phyloP scores from a whole-genome alignment of 768 basidiomycete genomes.

The Crepidotus variabilis region DNA sequence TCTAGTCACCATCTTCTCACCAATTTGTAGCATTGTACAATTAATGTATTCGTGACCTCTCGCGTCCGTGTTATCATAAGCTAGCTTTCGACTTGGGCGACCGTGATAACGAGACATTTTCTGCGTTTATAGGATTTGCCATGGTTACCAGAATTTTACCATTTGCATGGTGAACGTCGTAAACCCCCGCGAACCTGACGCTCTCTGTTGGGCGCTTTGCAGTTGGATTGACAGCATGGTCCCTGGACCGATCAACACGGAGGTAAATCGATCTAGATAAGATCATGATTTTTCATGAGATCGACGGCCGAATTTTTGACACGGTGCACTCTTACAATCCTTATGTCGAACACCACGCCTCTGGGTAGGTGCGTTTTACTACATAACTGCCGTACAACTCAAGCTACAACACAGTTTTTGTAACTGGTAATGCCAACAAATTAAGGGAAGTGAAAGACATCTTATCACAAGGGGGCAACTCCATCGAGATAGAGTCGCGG shows the following conservation, averaged over 20 bases:
- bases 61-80: too few species aligned
- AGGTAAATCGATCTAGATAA: not conserved
- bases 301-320: not conserved
- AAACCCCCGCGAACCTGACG: not conserved
- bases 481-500: conserved; percentile 73
- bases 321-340: not conserved
- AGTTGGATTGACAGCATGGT: too few species aligned
- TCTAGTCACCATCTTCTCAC: too few species aligned
- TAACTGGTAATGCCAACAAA: conserved; percentile 94
- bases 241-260: not conserved
- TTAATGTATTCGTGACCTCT: too few species aligned
- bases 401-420: conserved; percentile 61
- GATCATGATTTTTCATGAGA: not conserved
- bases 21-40: too few species aligned
- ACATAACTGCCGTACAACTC: not conserved
- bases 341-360: not conserved
- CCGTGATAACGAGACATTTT: too few species aligned
- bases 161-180: too few species aligned
- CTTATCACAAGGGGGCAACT: conserved; percentile 55
- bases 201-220: too few species aligned
- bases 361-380: not conserved
- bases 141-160: too few species aligned
- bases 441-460: conserved; percentile 85
- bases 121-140: too few species aligned
- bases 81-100: too few species aligned